Percentiles rank a stretch among this genome's conserved stretches.
Conservation (phyloP, 2,329 filamentous ascomycete genomes). For the Neurospora sp. region DNA sequence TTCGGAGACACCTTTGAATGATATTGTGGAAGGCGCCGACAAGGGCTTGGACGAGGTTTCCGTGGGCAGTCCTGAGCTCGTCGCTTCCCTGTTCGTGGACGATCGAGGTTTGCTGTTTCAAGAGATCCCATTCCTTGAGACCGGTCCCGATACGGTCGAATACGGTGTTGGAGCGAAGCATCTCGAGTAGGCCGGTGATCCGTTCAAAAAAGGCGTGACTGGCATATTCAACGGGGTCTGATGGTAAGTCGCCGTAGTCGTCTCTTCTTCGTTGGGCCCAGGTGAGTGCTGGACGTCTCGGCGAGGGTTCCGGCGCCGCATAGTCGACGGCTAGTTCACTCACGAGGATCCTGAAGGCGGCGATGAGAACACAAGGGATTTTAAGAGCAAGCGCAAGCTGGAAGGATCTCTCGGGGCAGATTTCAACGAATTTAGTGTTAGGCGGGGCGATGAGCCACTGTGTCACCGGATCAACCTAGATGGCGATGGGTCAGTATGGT, state of each 20-base stretch:
- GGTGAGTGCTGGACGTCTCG: constrained; percentile 3
- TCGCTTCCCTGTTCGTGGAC: constrained; percentile 1
- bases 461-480: constrained; percentile 33
- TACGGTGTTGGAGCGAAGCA: constrained; percentile 24
- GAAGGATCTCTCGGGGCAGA: constrained; percentile 51
- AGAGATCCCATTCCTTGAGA: constrained; percentile 26
- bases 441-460: constrained; percentile 47
- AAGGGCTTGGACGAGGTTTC: constrained; percentile 6
- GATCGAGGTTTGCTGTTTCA: constrained; percentile 9
- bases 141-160: constrained; percentile 18
- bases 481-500: constrained; percentile 16
- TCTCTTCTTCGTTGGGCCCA: constrained; percentile 28
- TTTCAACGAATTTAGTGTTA: constrained; percentile 51
- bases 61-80: constrained; percentile 3
- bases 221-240: constrained; percentile 38
- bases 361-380: constrained; percentile 31
- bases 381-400: constrained; percentile 42
- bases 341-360: constrained; percentile 50
- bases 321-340: constrained; percentile 48
- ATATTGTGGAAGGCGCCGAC: constrained; percentile 3
- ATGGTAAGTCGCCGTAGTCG: constrained; percentile 44
- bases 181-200: constrained; percentile 23
- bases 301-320: constrained; percentile 19
- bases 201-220: constrained; percentile 41
- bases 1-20: constrained; percentile 5